Conservation (phyloP, 2,329 filamentous ascomycete genomes). For the Tothia fuscella region DNA sequence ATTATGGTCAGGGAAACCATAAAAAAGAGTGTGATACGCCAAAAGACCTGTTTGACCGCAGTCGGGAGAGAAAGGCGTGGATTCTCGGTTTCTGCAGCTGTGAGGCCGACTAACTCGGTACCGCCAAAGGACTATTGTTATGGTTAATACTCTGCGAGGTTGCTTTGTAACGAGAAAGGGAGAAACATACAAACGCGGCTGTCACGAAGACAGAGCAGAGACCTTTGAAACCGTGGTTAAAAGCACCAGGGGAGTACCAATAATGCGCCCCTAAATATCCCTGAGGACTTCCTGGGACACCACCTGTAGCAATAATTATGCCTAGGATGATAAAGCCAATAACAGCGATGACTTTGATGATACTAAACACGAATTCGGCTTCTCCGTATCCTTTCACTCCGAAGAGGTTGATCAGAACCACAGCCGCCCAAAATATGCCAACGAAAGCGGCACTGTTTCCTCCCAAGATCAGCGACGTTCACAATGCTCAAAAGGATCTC, state of each 20-base stretch:
- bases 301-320: constrained; percentile 74
- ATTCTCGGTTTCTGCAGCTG: constrained; percentile 61
- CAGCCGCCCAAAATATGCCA: constrained; percentile 63
- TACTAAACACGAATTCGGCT: constrained; percentile 76
- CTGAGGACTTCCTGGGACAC: constrained; percentile 44
- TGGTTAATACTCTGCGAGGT: no score
- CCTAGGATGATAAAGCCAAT: constrained; percentile 54
- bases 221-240: constrained; percentile 72
- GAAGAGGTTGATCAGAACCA: constrained; percentile 74
- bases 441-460: constrained; percentile 69
- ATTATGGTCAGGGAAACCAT: constrained; percentile 63
- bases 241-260: constrained; percentile 64
- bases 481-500: constrained; percentile 27
- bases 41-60: constrained; percentile 82
- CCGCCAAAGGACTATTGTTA: constrained; percentile 43
- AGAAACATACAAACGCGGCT: constrained; percentile 57
- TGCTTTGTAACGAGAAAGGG: no score
- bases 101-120: constrained; percentile 59
- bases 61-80: constrained; percentile 67
- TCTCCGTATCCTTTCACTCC: constrained; percentile 83
- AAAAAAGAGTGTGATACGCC: constrained; percentile 80
- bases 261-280: constrained; percentile 69
- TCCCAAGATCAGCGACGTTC: no score
- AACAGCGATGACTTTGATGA: constrained; percentile 75
- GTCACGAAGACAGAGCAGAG: constrained; percentile 67